phyloP scores from a whole-genome alignment of 148 eudicot species.

The Rhododendron vialii region DNA sequence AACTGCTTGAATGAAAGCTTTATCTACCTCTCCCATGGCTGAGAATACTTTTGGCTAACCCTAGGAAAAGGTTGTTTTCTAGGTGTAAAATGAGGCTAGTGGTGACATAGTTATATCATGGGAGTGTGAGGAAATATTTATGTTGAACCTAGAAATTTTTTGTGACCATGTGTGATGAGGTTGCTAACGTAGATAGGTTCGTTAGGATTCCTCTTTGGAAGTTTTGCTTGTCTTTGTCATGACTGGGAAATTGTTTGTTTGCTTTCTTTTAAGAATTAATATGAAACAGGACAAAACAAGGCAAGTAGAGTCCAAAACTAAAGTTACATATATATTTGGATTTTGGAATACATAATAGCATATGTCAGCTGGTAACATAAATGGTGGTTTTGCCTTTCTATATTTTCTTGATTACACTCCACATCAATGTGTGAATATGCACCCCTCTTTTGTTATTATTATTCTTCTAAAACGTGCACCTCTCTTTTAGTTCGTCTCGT shows the following conservation, averaged over 20 bases:
- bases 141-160: neutral
- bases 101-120: neutral
- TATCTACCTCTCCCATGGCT: constrained; percentile 3
- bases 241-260: neutral
- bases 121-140: neutral
- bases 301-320: too few species aligned
- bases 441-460: neutral
- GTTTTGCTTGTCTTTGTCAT: neutral
- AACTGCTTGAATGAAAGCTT: constrained; percentile 16
- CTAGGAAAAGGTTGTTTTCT: neutral
- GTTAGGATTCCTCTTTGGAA: neutral
- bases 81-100: neutral
- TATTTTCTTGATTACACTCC: neutral
- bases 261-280: too few species aligned
- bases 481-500: neutral
- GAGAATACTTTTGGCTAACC: neutral
- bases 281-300: too few species aligned
- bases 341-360: neutral
- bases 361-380: neutral
- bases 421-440: neutral
- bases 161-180: neutral
- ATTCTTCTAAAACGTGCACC: too few species aligned
- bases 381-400: neutral
- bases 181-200: neutral
- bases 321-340: neutral